These are phyloP conservation scores for Pestalotiopsis sp. DNA, from an alignment of 2,329 filamentous ascomycete genomes.

Conservation along the genomic window DNA sequence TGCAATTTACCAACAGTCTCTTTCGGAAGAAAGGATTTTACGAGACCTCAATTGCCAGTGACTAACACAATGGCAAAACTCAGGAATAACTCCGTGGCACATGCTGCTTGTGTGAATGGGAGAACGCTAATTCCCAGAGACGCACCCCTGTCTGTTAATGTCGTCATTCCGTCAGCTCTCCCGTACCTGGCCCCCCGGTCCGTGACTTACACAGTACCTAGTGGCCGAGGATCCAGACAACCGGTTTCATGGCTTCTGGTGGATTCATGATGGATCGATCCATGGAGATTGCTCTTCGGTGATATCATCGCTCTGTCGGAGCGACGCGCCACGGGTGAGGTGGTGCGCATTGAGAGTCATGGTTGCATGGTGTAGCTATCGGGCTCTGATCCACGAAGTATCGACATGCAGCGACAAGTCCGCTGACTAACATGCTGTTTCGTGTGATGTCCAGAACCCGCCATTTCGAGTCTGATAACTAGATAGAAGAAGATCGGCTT, in stretches of 20 bases:
- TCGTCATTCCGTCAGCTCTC: neutral
- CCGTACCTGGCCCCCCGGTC: neutral
- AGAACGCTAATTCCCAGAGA: neutral
- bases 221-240: neutral
- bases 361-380: too few relatives aligned
- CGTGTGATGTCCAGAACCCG: too few relatives aligned
- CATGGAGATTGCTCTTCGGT: neutral
- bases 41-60: neutral
- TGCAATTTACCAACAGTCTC: neutral
- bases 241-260: neutral
- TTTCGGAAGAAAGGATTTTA: neutral
- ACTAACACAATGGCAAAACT: neutral
- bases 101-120: neutral
- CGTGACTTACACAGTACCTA: neutral
- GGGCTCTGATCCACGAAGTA: too few relatives aligned
- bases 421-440: too few relatives aligned
- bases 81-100: neutral
- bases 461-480: too few relatives aligned
- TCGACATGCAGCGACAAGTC: too few relatives aligned
- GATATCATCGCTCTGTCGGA: neutral
- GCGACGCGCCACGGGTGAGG: neutral
- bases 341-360: too few relatives aligned
- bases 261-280: neutral
- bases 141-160: neutral
- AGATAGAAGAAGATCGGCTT: neutral